A percentile compares a stretch with the other conserved stretches of the same genome.
phyloP scores from a whole-genome alignment of 257 asterid species.

The Solanum pennellii region DNA sequence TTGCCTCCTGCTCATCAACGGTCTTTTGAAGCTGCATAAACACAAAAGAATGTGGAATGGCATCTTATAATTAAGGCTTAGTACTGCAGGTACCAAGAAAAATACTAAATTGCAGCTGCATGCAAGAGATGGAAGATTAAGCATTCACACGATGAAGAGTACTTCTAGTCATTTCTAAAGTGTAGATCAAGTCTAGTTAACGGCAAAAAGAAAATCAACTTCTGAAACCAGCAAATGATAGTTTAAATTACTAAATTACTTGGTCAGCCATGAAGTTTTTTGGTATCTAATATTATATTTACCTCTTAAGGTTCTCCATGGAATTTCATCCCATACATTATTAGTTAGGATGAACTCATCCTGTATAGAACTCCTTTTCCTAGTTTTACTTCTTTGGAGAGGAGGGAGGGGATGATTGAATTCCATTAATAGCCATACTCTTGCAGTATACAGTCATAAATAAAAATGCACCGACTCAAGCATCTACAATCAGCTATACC shows the following conservation, averaged over 20 bases:
- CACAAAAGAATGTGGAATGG: background rate
- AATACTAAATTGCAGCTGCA: background rate
- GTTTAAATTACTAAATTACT: background rate
- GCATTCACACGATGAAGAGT: background rate
- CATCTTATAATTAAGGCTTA: background rate
- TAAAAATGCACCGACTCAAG: background rate
- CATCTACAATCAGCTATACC: background rate
- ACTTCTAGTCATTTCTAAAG: background rate
- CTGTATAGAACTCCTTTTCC: background rate
- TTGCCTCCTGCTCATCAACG: constrained; percentile 55
- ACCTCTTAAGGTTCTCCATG: background rate
- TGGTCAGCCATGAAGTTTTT: background rate
- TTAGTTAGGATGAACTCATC: background rate
- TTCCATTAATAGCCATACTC: background rate
- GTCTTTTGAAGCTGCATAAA: constrained; percentile 57
- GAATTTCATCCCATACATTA: background rate
- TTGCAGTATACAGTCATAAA: background rate
- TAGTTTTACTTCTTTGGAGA: background rate
- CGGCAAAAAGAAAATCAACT: background rate
- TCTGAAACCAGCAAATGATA: background rate
- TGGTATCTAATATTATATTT: background rate
- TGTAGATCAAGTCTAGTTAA: background rate
- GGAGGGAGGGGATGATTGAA: background rate
- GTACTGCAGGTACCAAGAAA: background rate
- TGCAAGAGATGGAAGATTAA: background rate